These are phyloP conservation scores for Phaffomyces antillensis DNA, from an alignment of 805 yeast species.

Conservation along the genomic window DNA sequence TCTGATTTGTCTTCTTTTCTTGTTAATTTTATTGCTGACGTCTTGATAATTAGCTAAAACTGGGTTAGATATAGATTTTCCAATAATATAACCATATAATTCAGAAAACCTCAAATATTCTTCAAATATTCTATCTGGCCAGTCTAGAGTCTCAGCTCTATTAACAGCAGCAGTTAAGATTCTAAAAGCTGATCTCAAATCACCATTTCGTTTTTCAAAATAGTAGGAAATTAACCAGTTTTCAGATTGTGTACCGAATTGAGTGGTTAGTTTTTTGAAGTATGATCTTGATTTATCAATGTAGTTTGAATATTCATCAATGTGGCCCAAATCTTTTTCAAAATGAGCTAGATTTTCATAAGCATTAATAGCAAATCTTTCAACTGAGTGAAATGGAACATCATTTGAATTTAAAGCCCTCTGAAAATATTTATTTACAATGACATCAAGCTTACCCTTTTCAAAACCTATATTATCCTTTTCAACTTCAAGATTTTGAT, in stretches of 20 bases:
- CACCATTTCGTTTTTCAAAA: conserved; percentile 31
- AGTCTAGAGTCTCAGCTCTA: conserved; percentile 30
- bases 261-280: conserved; percentile 21
- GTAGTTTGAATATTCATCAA: conserved; percentile 24
- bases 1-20: conserved; percentile 6
- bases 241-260: conserved; percentile 31
- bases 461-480: no score
- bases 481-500: not conserved
- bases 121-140: conserved; percentile 43
- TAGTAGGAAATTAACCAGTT: conserved; percentile 40
- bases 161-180: conserved; percentile 29
- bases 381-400: conserved; percentile 37
- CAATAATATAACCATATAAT: conserved; percentile 10
- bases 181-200: conserved; percentile 17
- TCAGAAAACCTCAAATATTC: conserved; percentile 35
- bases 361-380: conserved; percentile 32
- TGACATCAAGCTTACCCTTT: not conserved
- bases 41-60: conserved; percentile 23
- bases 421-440: not conserved
- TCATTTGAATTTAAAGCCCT: conserved; percentile 6
- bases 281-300: conserved; percentile 24
- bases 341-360: conserved; percentile 26
- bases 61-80: no score
- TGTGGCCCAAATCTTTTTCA: no score
- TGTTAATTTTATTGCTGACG: conserved; percentile 24